Base-by-base conservation (phyloP, 345 rosid species). In the Durio zibethinus region DNA sequence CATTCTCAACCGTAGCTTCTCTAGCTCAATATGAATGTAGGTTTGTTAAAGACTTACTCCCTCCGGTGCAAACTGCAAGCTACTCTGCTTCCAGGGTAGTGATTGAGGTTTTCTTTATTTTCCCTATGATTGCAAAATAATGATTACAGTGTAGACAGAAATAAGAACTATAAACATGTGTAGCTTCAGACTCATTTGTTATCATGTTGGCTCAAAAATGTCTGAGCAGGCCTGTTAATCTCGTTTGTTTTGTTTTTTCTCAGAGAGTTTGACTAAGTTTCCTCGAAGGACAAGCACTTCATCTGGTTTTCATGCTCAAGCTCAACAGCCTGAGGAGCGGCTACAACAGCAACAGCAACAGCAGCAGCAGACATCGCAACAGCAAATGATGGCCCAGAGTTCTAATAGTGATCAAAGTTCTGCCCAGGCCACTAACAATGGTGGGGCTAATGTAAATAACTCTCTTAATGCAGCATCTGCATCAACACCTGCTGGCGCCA, bases 181-280 rank as follows among this genome's bases (percentile, higher is more conserved):
- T 47, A 57, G 62, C 23, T 67, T 40, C 67, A 29, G 16, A 74
- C 40, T 74, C 53, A 47, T 48, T 54, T 73, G 77, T 33, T 81
- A 76, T 64, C 52, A 10, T 40, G 56, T n/a, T 18, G 29, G 62
- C 61, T 59, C 14, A 40, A 12, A 1, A 33, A 38, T 43, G 14
- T 76, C 11, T 10, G n/a, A 68, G 18, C 18, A 20, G 36, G 76
- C 71, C 12, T 14, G 25, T 40, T 54, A 38, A n/a, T 63, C 77
- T 64, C 23, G 11, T 43, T 77, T 73, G 7, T 77, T 74, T 75
- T 63, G 36, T 45, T 76, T 80, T 65, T 75, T 82, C 42, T 33
- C 90, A 97, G 98, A 97, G 88, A 94, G 99, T 84, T 91, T 94
- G 87, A 91, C 95, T 68, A 97, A 94, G 89, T 97, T 88, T 77